phyloP scores from a whole-genome alignment of 768 basidiomycete species.

The Russula brevipes region DNA sequence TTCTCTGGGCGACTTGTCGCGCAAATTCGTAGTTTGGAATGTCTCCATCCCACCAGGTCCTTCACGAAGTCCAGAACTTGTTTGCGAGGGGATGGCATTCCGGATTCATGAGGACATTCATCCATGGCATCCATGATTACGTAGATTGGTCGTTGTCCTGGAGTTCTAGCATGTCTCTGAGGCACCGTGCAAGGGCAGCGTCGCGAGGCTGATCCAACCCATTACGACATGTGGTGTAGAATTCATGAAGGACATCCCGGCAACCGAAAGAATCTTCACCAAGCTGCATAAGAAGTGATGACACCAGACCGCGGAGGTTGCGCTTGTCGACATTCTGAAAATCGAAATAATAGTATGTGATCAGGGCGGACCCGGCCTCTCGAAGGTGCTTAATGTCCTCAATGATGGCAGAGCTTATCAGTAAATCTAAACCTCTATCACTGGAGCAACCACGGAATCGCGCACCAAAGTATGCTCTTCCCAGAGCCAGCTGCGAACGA shows the following conservation, averaged over 20 bases:
- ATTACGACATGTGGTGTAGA: neutral
- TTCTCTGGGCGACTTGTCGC: neutral
- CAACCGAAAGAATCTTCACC: neutral
- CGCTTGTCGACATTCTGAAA: neutral
- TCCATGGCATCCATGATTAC: neutral
- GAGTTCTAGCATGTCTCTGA: neutral
- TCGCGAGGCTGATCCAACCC: neutral
- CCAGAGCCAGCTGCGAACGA: neutral
- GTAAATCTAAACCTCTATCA: neutral
- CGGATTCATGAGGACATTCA: neutral
- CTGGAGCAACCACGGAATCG: neutral
- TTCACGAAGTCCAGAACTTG: neutral
- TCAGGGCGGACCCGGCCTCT: neutral
- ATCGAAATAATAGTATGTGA: neutral
- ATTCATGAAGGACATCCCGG: neutral
- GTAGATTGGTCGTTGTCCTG: neutral
- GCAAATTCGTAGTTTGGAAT: neutral
- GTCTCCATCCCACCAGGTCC: neutral
- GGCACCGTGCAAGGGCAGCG: neutral
- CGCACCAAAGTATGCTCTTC: neutral
- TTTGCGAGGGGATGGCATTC: neutral
- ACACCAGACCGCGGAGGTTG: neutral
- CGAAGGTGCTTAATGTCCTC: neutral
- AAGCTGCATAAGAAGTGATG: neutral
- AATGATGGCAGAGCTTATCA: neutral